Conservation (phyloP, 2,329 filamentous ascomycete genomes). For the Trichoderma polysporum region DNA sequence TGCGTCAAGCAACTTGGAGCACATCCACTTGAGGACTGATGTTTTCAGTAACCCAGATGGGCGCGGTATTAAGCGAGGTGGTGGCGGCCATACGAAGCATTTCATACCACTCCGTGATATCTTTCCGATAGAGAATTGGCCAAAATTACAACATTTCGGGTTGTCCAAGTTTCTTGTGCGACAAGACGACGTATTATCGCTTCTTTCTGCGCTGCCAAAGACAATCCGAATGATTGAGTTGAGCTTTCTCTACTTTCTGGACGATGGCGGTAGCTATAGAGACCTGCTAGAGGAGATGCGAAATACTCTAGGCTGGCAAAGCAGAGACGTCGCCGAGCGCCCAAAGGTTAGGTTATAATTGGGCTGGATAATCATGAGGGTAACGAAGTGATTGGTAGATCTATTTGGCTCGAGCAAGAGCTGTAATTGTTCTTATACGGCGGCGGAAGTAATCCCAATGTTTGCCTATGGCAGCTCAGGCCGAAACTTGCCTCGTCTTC, state of each 20-base stretch:
- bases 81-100: background rate
- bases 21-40: background rate
- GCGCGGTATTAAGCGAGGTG: background rate
- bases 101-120: slow-evolving; percentile 30
- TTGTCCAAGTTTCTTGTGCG: slow-evolving; percentile 31
- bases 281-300: background rate
- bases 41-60: background rate
- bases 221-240: slow-evolving; percentile 35
- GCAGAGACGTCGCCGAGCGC: background rate
- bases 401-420: background rate
- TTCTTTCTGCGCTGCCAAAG: slow-evolving; percentile 31
- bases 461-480: too few species aligned
- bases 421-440: background rate
- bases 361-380: background rate
- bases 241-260: slow-evolving; percentile 26
- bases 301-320: background rate
- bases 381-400: background rate
- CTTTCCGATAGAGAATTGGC: slow-evolving; percentile 33
- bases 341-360: background rate
- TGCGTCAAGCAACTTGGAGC: background rate
- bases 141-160: slow-evolving; percentile 32
- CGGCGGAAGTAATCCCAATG: too few species aligned
- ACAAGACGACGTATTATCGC: slow-evolving; percentile 29
- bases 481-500: too few species aligned
- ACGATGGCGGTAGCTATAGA: background rate